These are phyloP conservation scores for Emergomyces pasteurianus DNA, from an alignment of 2,329 filamentous ascomycete species.

Conservation along the genomic window DNA sequence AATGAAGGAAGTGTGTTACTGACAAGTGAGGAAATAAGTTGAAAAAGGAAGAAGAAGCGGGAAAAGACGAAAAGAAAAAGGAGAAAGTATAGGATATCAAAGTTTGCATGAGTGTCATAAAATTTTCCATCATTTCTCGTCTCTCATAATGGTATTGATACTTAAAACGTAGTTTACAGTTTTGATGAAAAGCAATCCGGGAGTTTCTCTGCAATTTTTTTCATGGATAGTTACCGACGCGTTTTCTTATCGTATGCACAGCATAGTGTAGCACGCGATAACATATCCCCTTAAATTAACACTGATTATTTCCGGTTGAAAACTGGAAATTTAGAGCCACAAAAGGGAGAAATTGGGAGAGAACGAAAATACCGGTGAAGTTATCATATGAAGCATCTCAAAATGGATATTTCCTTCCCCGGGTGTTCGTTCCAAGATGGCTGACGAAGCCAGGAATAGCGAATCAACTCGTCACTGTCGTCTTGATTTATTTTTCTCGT, in stretches of 20 bases:
- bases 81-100: neutral
- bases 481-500: neutral
- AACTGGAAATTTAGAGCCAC: neutral
- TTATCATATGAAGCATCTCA: neutral
- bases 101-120: neutral
- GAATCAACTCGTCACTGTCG: neutral
- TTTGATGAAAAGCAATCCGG: neutral
- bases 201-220: neutral
- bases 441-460: neutral
- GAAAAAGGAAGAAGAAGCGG: neutral
- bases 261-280: neutral
- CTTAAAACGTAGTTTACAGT: neutral
- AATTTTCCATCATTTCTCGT: neutral
- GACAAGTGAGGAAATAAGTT: neutral
- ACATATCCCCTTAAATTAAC: neutral
- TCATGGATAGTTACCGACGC: neutral
- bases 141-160: neutral
- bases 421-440: neutral
- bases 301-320: neutral
- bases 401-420: neutral
- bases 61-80: neutral
- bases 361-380: neutral
- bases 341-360: neutral
- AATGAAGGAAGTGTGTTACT: neutral
- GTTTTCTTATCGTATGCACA: neutral